Conservation (phyloP, 78 protist genomes). For the Dictyostelium intermedium region DNA sequence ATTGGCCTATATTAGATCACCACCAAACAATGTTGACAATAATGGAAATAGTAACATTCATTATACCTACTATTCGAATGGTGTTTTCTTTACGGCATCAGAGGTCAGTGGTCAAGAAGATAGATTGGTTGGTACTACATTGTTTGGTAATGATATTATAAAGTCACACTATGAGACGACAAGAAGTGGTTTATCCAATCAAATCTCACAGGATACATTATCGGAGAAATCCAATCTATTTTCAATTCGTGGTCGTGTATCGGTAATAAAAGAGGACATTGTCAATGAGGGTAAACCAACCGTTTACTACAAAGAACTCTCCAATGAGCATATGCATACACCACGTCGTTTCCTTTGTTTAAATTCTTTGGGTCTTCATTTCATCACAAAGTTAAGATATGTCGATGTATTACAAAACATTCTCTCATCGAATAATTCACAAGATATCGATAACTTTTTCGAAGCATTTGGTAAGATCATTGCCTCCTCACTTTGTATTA, state of each 20-base stretch:
- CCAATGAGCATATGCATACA: conserved; percentile 5
- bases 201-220: conserved; percentile 13
- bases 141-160: background rate
- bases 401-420: conserved; percentile 27
- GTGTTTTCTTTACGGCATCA: conserved; percentile 40
- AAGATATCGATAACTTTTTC: conserved; percentile 59
- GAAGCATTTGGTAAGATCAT: conserved; percentile 43
- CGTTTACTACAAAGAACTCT: conserved; percentile 34
- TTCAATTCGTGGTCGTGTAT: conserved; percentile 32
- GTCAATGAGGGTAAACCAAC: background rate
- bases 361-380: conserved; percentile 52
- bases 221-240: conserved; percentile 41
- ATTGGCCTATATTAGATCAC: conserved; percentile 1
- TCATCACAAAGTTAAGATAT: conserved; percentile 30
- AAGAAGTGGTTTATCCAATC: background rate
- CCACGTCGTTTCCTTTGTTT: conserved; percentile 64
- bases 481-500: conserved; percentile 17
- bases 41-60: background rate
- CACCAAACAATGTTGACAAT: background rate
- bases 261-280: conserved; percentile 45
- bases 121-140: conserved; percentile 16
- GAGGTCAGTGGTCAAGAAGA: conserved; percentile 12
- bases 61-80: conserved; percentile 41
- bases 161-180: conserved; percentile 7
- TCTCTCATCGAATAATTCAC: background rate